These are phyloP conservation scores for Draba incana DNA, from an alignment of 345 rosid genomes.

Conservation along the genomic window DNA sequence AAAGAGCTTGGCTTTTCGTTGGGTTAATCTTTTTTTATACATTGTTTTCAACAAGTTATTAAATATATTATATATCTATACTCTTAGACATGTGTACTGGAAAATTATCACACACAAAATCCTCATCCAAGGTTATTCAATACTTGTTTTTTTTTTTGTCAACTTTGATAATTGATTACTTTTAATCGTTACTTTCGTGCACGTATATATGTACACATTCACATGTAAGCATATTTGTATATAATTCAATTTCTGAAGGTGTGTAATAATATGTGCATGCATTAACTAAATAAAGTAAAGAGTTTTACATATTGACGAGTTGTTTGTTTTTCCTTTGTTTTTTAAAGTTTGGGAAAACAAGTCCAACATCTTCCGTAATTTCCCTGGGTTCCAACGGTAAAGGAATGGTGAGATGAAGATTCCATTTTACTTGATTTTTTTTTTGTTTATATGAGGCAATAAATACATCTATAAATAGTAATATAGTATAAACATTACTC, in stretches of 20 bases:
- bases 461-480: not conserved
- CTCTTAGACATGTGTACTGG: constrained; percentile 54
- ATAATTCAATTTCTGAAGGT: too few relatives aligned
- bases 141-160: constrained; percentile 14
- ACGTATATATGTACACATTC: not conserved
- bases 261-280: too few relatives aligned
- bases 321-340: constrained; percentile 11
- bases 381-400: constrained; percentile 51
- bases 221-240: not conserved
- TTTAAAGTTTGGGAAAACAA: constrained; percentile 52
- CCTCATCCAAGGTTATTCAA: constrained; percentile 61
- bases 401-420: constrained; percentile 58
- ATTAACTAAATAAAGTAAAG: not conserved
- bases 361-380: constrained; percentile 47
- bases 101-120: constrained; percentile 59
- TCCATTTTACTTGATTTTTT: not conserved
- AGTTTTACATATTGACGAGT: constrained; percentile 11
- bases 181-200: constrained; percentile 1
- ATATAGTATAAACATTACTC: not conserved
- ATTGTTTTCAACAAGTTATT: not conserved
- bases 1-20: constrained; percentile 20
- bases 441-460: not conserved
- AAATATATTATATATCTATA: constrained; percentile 1
- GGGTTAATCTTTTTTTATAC: constrained; percentile 20
- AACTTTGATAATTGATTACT: constrained; percentile 27